Evolutionary conservation across 768 basidiomycete genomes (phyloP).

Genomic region (Tylopilus sp.): DNA sequence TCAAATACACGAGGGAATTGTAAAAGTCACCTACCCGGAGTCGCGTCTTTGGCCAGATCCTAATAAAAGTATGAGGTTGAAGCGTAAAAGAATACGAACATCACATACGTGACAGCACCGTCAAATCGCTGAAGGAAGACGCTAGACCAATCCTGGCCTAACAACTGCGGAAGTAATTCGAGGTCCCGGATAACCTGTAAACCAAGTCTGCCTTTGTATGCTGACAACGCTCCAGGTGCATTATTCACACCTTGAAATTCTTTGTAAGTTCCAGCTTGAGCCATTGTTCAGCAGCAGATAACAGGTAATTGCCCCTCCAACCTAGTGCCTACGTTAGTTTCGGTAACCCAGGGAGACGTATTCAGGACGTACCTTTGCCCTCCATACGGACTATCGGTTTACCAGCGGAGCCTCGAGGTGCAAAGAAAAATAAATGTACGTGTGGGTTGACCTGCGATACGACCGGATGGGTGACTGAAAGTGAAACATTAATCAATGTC

Average conservation of each 20-base stretch:
- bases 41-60: constrained; percentile 84
- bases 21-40: constrained; percentile 48
- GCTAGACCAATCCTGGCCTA: constrained; percentile 95
- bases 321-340: constrained; percentile 39
- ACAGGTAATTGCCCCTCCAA: constrained; percentile 92
- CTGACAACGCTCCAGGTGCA: not conserved
- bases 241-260: constrained; percentile 74
- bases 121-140: constrained; percentile 96
- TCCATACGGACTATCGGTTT: constrained; percentile 93
- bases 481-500: not conserved
- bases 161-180: constrained; percentile 87
- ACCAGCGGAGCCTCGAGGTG: constrained; percentile 82
- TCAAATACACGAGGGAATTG: not conserved
- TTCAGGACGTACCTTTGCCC: constrained; percentile 63
- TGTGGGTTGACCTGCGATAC: constrained; percentile 93
- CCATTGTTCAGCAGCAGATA: constrained; percentile 93
- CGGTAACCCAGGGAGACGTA: not conserved
- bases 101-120: constrained; percentile 75
- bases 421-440: constrained; percentile 94
- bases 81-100: constrained; percentile 5
- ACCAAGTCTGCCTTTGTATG: not conserved
- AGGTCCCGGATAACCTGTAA: constrained; percentile 85
- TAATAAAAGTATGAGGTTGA: constrained; percentile 32
- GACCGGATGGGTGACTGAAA: constrained; percentile 81
- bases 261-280: constrained; percentile 94